Conservation (phyloP, 1,139 yeast genomes). For the Taiozyma sp. region DNA sequence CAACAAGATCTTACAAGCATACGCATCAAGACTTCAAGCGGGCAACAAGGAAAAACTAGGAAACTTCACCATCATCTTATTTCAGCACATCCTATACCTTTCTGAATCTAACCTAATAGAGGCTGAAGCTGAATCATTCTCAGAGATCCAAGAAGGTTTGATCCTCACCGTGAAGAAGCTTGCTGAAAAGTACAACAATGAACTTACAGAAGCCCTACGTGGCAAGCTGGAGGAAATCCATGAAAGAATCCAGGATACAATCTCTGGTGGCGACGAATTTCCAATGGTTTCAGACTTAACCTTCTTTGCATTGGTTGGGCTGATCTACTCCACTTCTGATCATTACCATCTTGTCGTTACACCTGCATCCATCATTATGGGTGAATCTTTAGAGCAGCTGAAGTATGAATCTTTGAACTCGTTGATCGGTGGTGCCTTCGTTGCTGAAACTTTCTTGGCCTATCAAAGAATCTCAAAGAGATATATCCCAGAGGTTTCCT, state of each 20-base stretch:
- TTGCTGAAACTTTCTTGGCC: conserved; percentile 57
- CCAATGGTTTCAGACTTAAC: conserved; percentile 52
- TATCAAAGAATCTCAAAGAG: conserved; percentile 82
- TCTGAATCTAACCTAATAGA: conserved; percentile 32
- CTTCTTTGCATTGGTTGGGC: conserved; percentile 66
- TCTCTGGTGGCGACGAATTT: conserved; percentile 19
- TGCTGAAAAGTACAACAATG: conserved; percentile 60
- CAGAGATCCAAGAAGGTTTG: conserved; percentile 38
- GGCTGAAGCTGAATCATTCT: conserved; percentile 25
- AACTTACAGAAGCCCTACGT: conserved; percentile 53
- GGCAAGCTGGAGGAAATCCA: conserved; percentile 44
- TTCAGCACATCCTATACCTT: conserved; percentile 55
- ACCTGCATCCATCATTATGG: conserved; percentile 70
- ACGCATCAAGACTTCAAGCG: conserved; percentile 72
- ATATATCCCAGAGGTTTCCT: conserved; percentile 70
- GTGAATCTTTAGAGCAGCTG: conserved; percentile 57
- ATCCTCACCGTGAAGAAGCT: conserved; percentile 49
- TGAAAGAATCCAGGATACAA: conserved; percentile 33
- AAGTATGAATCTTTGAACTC: conserved; percentile 34
- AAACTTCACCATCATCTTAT: conserved; percentile 54
- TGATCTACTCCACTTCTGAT: conserved; percentile 88
- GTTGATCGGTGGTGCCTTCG: conserved; percentile 46
- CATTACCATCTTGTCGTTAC: conserved; percentile 90
- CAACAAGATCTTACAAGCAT: conserved; percentile 48
- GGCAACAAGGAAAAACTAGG: conserved; percentile 81